A percentile compares a stretch with the other conserved stretches of the same genome.
Evolutionary conservation across 2,329 filamentous ascomycete genomes (phyloP).

Genomic region (Diaporthe citriasiana): DNA sequence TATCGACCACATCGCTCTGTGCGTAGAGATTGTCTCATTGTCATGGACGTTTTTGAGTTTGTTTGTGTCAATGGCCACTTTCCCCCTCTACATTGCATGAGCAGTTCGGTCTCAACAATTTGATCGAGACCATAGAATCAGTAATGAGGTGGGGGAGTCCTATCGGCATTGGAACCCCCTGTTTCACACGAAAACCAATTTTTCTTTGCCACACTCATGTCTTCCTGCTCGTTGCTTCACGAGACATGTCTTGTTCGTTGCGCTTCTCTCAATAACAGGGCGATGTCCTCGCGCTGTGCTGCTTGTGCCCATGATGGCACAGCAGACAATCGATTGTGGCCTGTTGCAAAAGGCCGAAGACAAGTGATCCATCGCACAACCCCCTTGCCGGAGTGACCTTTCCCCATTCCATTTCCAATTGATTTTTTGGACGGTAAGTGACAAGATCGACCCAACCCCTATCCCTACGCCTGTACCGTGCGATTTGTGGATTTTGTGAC

Average conservation of each 20-base stretch:
- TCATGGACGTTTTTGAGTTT: not conserved
- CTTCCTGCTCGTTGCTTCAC: slow-evolving; percentile 6
- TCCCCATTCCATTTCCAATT: not conserved
- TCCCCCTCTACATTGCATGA: not conserved
- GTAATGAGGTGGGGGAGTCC: slow-evolving; percentile 19
- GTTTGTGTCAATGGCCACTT: not conserved
- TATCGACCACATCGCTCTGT: not conserved
- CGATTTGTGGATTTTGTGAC: not conserved
- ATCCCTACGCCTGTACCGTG: not conserved
- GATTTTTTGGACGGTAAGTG: not conserved
- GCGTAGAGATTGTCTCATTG: slow-evolving; percentile 8
- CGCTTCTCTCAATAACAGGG: slow-evolving; percentile 5
- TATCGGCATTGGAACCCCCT: slow-evolving; percentile 14
- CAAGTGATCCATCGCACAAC: not conserved
- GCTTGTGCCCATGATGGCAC: slow-evolving; percentile 20
- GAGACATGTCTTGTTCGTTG: slow-evolving; percentile 3
- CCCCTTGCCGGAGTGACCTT: not conserved
- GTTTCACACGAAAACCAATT: slow-evolving; percentile 27
- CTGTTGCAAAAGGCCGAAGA: not conserved
- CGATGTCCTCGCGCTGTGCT: not conserved
- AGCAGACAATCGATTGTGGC: not conserved
- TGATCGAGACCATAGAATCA: slow-evolving; percentile 32
- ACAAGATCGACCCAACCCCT: not conserved
- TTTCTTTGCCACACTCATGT: slow-evolving; percentile 12
- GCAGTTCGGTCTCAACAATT: slow-evolving; percentile 9